Evolutionary conservation across 2,329 filamentous ascomycete genomes (phyloP), one percentile per base, ranked within the genome.

Genomic region (Westerdykella aurantiaca): DNA sequence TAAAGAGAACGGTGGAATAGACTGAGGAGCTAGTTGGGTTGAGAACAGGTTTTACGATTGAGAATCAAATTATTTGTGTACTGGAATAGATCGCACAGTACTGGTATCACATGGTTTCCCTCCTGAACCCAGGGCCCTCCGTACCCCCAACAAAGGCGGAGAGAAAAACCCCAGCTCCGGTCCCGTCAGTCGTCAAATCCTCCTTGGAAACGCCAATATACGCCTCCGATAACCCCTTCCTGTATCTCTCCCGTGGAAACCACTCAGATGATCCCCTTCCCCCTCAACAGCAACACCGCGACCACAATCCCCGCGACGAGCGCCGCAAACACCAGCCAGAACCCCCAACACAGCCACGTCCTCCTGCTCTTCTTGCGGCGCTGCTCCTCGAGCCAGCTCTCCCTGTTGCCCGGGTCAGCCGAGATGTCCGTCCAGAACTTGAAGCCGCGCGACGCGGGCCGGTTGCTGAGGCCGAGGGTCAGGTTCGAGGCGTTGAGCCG

Each of bases 301-400:
- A 72, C 65, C 10, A 76, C 69, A 2, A 73, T 60, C 0, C 64
- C 72, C 0, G 67, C 69, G 0, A 76, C 62, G 9, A 78, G 42
- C 2, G 69, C 61, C n/a, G 72, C 51, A 39, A 75, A 63, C n/a
- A 52, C 50, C 2, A 71, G 45, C 73, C 72, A 76, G 55, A 75
- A 76, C 12, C 52, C 48, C 63, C 67, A 73, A 52, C 72, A 76
- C 41, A 79, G 67, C 41, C 69, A 70, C 17, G 70, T 70, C 9
- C 73, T 68, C 38, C 69, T 71, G 4, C 60, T 55, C 43, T 67
- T 66, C 53, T 81, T 81, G 39, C 61, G 61, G 13, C 68, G 64
- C 61, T 80, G 71, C 6, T 66, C 65, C 31, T 67, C 68, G 25
- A 81, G 75, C 78, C 78, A 81, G 41, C 70, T 71, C 50, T 75